Evolutionary conservation across 1,284 basidiomycete species (phyloP).

Genomic region (Anthracocystis panici-leucophaei): DNA sequence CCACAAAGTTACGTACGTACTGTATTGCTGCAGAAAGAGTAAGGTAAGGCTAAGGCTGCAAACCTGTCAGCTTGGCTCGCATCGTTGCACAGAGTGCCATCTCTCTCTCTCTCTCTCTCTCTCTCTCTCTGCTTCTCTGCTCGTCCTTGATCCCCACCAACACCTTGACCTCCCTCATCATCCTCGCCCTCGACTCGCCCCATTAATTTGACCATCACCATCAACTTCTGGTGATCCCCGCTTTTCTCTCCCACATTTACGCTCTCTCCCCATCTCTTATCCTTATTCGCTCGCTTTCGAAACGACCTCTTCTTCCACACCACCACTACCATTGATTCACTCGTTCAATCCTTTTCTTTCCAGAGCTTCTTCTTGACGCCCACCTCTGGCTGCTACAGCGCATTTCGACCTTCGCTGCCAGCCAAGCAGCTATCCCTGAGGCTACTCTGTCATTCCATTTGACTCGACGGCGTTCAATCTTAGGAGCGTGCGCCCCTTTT

Average conservation of each 20-base stretch:
- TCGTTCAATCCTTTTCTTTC: not conserved
- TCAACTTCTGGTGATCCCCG: not conserved
- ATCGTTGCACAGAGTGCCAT: too few species aligned
- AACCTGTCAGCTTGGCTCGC: too few species aligned
- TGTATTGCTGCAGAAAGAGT: too few species aligned
- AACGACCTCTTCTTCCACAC: constrained; percentile 1
- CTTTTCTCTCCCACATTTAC: not conserved
- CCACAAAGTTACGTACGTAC: too few species aligned
- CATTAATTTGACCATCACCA: not conserved
- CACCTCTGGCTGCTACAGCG: too few species aligned
- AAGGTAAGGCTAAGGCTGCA: too few species aligned
- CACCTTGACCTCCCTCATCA: not conserved
- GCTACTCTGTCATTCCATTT: not conserved
- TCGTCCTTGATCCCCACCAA: not conserved
- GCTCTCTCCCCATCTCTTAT: not conserved
- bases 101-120: not conserved
- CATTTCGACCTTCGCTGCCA: not conserved
- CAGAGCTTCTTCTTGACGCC: not conserved
- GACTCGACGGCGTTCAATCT: constrained; percentile 5
- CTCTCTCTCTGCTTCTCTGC: not conserved
- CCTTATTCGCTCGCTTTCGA: constrained; percentile 3
- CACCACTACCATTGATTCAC: not conserved
- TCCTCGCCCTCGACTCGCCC: not conserved
- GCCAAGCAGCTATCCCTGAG: not conserved
- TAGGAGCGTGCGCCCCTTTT: constrained; percentile 7